Evolutionary conservation across 1,139 yeast genomes (phyloP).

Genomic region (Pichia sp.): DNA sequence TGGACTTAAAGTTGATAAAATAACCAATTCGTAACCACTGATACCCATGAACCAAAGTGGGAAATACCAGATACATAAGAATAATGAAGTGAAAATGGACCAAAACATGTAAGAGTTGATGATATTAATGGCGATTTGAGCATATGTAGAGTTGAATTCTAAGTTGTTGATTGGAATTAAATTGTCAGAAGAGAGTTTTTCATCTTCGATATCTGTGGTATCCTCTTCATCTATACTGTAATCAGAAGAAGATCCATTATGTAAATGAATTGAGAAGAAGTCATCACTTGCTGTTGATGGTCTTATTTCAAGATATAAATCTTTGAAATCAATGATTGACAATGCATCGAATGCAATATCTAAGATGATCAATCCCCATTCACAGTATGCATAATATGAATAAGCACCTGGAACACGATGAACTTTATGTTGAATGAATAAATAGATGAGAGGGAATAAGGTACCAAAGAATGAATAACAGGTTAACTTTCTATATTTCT

Average conservation of each 20-base stretch:
- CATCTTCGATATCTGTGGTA: neutral
- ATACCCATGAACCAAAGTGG: slow-evolving; percentile 99
- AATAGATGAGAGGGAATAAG: slow-evolving; percentile 78
- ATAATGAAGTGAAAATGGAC: slow-evolving; percentile 78
- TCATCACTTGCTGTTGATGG: slow-evolving; percentile 32
- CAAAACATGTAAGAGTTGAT: slow-evolving; percentile 74
- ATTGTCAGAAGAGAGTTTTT: neutral
- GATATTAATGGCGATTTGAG: slow-evolving; percentile 46
- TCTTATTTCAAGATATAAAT: slow-evolving; percentile 44
- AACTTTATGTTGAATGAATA: slow-evolving; percentile 92
- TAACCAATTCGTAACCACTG: slow-evolving; percentile 84
- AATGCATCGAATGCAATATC: slow-evolving; percentile 87
- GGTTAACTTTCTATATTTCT: slow-evolving; percentile 52
- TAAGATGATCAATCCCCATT: slow-evolving; percentile 82
- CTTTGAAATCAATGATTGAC: slow-evolving; percentile 66
- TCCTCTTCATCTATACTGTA: slow-evolving; percentile 1
- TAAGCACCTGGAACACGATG: slow-evolving; percentile 91
- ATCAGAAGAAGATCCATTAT: slow-evolving; percentile 8
- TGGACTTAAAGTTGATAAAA: slow-evolving; percentile 47
- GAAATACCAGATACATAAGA: slow-evolving; percentile 92
- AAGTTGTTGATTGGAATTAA: slow-evolving; percentile 22
- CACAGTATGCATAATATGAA: slow-evolving; percentile 90
- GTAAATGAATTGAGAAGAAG: slow-evolving; percentile 31
- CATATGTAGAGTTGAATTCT: slow-evolving; percentile 34
- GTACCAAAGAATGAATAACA: slow-evolving; percentile 65